Conservation (phyloP, 1,284 basidiomycete species). For the Moniliophthora roreri region DNA sequence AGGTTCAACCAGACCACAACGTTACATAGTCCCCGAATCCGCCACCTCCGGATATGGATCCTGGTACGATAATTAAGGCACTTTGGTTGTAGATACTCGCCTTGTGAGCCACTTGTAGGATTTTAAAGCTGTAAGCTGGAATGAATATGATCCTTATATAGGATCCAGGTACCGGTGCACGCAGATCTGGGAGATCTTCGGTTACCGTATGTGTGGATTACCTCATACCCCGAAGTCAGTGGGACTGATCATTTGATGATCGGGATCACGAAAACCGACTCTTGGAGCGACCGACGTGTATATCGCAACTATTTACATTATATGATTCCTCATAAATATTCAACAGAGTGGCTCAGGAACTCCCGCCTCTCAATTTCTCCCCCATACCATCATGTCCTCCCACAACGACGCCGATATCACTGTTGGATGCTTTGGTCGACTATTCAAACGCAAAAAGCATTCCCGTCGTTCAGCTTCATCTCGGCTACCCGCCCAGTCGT, state of each 20-base stretch:
- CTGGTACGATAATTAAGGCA: too few relatives aligned
- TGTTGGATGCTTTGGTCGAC: slow-evolving; percentile 12
- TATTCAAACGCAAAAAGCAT: slow-evolving; percentile 12
- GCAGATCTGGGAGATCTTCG: slow-evolving; percentile 3
- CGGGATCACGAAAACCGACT: slow-evolving; percentile 7
- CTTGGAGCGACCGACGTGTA: neutral
- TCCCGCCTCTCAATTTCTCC: neutral
- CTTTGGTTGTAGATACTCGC: too few relatives aligned
- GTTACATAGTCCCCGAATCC: too few relatives aligned
- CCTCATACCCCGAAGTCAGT: slow-evolving; percentile 3
- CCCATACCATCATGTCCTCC: slow-evolving; percentile 1
- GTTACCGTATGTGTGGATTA: slow-evolving; percentile 1
- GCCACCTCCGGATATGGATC: too few relatives aligned
- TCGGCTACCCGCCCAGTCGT: neutral
- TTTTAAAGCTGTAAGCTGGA: too few relatives aligned
- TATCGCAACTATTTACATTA: neutral
- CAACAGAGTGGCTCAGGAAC: neutral
- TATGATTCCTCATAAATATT: slow-evolving; percentile 1
- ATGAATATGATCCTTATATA: too few relatives aligned
- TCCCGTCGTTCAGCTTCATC: neutral
- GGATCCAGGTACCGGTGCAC: too few relatives aligned
- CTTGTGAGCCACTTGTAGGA: too few relatives aligned
- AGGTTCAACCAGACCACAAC: too few relatives aligned
- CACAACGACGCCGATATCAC: neutral
- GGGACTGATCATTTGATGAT: slow-evolving; percentile 6